Conservation (phyloP, 108 stramenopile genomes). For the Cyclotella cryptica region DNA sequence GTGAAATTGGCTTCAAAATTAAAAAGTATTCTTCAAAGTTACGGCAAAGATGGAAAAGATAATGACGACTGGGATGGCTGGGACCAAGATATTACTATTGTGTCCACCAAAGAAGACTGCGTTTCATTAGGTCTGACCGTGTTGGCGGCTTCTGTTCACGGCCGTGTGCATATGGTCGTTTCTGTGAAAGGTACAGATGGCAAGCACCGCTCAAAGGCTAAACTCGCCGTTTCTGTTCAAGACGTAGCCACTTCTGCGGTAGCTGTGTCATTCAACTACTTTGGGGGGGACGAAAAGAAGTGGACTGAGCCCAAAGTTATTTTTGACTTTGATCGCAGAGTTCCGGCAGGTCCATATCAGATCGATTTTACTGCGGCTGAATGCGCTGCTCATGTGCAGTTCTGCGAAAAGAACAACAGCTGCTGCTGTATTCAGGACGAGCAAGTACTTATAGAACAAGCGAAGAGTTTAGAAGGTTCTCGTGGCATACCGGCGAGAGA, state of each 20-base stretch:
- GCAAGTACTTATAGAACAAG: slow-evolving; percentile 63
- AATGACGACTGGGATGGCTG: slow-evolving; percentile 69
- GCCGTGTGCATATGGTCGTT: slow-evolving; percentile 60
- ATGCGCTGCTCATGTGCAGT: slow-evolving; percentile 64
- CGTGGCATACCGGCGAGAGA: slow-evolving; percentile 81
- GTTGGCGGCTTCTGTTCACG: slow-evolving; percentile 79
- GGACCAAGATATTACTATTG: slow-evolving; percentile 63
- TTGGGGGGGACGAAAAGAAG: slow-evolving; percentile 59
- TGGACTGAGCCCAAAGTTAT: slow-evolving; percentile 81
- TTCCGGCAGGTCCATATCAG: slow-evolving; percentile 86
- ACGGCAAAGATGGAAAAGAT: slow-evolving; percentile 30
- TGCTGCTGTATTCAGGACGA: slow-evolving; percentile 32
- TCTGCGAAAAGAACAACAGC: slow-evolving; percentile 29
- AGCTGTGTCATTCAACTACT: slow-evolving; percentile 76
- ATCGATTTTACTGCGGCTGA: slow-evolving; percentile 83
- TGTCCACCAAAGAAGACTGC: slow-evolving; percentile 65
- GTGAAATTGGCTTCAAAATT: slow-evolving; percentile 38
- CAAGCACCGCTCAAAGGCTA: slow-evolving; percentile 63
- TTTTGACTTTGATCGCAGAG: slow-evolving; percentile 91
- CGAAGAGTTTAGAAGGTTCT: slow-evolving; percentile 65
- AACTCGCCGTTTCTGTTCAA: slow-evolving; percentile 65
- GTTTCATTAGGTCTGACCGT: slow-evolving; percentile 77
- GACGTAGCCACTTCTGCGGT: slow-evolving; percentile 82
- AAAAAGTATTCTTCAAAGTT: slow-evolving; percentile 50
- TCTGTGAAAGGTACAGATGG: slow-evolving; percentile 54